Base-by-base conservation (phyloP, 139 green algal species). In the Picochlorum sp. region DNA sequence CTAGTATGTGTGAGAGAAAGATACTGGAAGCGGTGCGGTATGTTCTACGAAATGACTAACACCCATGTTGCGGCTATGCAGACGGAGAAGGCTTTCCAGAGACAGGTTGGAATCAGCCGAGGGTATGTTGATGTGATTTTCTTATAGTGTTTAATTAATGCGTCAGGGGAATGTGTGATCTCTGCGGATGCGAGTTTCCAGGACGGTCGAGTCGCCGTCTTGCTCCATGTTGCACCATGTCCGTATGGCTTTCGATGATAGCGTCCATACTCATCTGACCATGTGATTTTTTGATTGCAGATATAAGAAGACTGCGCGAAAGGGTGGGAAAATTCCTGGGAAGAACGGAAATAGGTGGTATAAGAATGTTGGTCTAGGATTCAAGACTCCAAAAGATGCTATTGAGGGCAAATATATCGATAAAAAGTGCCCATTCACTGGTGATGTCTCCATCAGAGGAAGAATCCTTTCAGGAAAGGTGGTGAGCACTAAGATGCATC, bases 361-460 rank as follows among this genome's bases (percentile, higher is more conserved):
- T 73, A 97, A 96, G 87, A 92, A 88, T 68, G 82, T 99, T 20
- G 94, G 94, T 61, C 84, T 99, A 28, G 90, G 92, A 69, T 99
- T 99, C 88, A 95, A 93, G 83, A 99, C 94, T 15, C 94, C 94
- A 65, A 90, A 90, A 65, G 88, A 96, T 72, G 94, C 94, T 18
- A 98, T 98, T 66, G 90, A 98, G 79, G 93, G 92, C 67, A 89
- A 73, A 51, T 99, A 99, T 86, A 94, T 99, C 59, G 94, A 99
- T 87, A 97, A 99, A 87, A 99, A 99, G 87, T 99, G 94, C 88
- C 94, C 94, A 20, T 99, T 99, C 91, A 99, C 94, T 57, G 88
- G 94, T 75, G 92, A 97, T 63, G 88, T 99, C 21, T 91, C 86
- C 66, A 99, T 99, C 66, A 87, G 94, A 37, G 94, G 94, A 65